Base-by-base conservation (phyloP, 2,329 filamentous ascomycete species). In the Lojkania enalia region DNA sequence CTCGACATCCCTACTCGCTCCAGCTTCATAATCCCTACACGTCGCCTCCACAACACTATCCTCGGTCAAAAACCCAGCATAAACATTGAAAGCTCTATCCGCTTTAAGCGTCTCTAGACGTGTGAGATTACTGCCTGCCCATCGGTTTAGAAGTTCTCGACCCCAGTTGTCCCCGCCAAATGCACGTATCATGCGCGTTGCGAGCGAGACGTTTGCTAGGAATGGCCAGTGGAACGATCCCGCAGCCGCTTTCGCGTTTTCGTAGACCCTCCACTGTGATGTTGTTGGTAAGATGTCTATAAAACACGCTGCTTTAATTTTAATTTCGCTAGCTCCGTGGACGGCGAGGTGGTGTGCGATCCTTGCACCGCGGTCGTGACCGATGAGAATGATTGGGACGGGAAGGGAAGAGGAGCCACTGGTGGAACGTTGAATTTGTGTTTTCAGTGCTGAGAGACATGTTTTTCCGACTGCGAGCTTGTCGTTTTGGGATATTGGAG, bases 151-250 rank as follows among this genome's bases (percentile, higher is more conserved):
- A 58, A 64, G 60, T 6, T 66, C 63, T 5, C 44, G 39, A 36
- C 61, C 58, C 48, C 72, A 79, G 29, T 69, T 57, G 14, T 72
- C 66, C 0, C 71, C 64, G n/a, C 78, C 71, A 23, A 67, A 62
- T 5, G 63, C 49, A 76, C 38, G 74, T 35, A 80, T 63, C 30
- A 69, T 72, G 55, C 82, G 79, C 0, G 76, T 79, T 4, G 82
- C 70, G 0, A 80, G 76, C 4, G 64, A 64, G 0, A 66, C 59
- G 56, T 83, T 80, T 6, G 81, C 77, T 15, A 83, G 70, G 50
- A 83, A 77, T 40, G 80, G 81, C 79, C 80, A 83, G 61, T 83
- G 80, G 54, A 77, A 82, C 59, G 81, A 82, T 0, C 72, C 70
- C 20, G 67, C 69, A 1, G 77, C 75, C 46, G 58, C 57, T 2